These are phyloP conservation scores for Dicorynia guianensis DNA, from an alignment of 306 rosid species.

Conservation along the genomic window DNA sequence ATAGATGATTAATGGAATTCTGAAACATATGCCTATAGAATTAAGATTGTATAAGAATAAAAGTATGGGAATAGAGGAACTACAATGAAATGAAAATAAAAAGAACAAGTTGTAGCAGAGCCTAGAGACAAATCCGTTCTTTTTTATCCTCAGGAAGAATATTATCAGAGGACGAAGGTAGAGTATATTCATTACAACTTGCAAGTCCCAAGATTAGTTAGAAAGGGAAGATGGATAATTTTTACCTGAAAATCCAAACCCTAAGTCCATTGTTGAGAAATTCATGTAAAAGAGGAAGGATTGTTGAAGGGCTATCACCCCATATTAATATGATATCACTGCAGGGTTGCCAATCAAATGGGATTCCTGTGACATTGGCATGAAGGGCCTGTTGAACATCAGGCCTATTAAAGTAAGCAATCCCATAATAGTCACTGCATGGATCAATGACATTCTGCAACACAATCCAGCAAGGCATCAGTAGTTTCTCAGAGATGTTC, in stretches of 20 bases:
- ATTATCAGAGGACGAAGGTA: too few species aligned
- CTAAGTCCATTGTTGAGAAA: constrained; percentile 43
- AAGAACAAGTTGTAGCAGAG: too few species aligned
- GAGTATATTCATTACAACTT: too few species aligned
- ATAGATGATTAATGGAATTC: neutral
- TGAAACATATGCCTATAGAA: too few species aligned
- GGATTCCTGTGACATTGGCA: constrained; percentile 85
- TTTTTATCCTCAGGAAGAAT: too few species aligned
- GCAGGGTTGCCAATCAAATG: constrained; percentile 76
- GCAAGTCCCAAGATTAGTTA: neutral
- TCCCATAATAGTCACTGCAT: constrained; percentile 55
- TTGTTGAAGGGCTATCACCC: constrained; percentile 54
- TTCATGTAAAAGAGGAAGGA: constrained; percentile 51
- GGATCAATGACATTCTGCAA: constrained; percentile 54
- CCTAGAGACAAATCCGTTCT: too few species aligned
- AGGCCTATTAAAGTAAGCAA: constrained; percentile 59
- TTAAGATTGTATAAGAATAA: too few species aligned
- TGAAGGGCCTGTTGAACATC: constrained; percentile 85
- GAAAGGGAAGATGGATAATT: neutral
- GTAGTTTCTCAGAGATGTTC: neutral
- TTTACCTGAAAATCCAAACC: constrained; percentile 71
- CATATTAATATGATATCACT: constrained; percentile 49
- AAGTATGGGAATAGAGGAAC: too few species aligned
- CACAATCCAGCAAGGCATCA: neutral
- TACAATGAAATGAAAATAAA: too few species aligned